Conservation (phyloP, 2,329 filamentous ascomycete genomes). For the Phaeomoniella chlamydospora region DNA sequence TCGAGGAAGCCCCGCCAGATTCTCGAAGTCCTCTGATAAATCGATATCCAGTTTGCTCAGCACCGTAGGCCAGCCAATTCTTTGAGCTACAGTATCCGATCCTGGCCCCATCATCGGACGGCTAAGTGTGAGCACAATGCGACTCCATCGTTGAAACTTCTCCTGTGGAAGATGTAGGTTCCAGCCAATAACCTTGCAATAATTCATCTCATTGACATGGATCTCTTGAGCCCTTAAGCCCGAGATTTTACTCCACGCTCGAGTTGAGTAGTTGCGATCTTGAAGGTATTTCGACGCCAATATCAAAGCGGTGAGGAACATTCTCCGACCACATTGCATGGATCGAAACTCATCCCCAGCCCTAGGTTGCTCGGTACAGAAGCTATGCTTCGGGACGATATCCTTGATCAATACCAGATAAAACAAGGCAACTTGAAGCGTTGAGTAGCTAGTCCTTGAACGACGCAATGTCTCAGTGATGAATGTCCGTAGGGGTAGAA, state of each 20-base stretch:
- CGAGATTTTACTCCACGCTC: slow-evolving; percentile 98
- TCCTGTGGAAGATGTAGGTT: slow-evolving; percentile 84
- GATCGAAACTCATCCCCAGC: slow-evolving; percentile 36
- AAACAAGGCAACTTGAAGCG: slow-evolving; percentile 88
- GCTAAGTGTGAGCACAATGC: slow-evolving; percentile 57
- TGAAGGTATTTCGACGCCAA: slow-evolving; percentile 96
- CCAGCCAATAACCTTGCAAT: slow-evolving; percentile 82
- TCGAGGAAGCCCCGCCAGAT: not conserved
- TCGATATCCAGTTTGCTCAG: slow-evolving; percentile 1
- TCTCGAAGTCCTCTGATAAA: not conserved
- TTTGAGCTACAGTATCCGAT: slow-evolving; percentile 3
- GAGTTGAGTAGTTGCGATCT: slow-evolving; percentile 92
- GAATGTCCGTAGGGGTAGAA: slow-evolving; percentile 83
- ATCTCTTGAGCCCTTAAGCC: slow-evolving; percentile 88
- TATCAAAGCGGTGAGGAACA: slow-evolving; percentile 92
- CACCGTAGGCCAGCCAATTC: slow-evolving; percentile 5
- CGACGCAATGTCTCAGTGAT: slow-evolving; percentile 94
- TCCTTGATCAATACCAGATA: slow-evolving; percentile 90
- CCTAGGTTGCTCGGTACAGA: slow-evolving; percentile 65
- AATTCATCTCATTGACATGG: slow-evolving; percentile 91
- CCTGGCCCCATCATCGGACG: slow-evolving; percentile 6
- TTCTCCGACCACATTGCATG: slow-evolving; percentile 87
- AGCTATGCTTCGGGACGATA: slow-evolving; percentile 69
- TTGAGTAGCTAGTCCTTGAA: slow-evolving; percentile 94
- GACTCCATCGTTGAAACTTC: slow-evolving; percentile 84